A percentile compares a stretch with the other conserved stretches of the same genome.
These are phyloP conservation scores for Jackrogersella multiformis DNA, from an alignment of 495 filamentous ascomycete species.

Conservation along the genomic window DNA sequence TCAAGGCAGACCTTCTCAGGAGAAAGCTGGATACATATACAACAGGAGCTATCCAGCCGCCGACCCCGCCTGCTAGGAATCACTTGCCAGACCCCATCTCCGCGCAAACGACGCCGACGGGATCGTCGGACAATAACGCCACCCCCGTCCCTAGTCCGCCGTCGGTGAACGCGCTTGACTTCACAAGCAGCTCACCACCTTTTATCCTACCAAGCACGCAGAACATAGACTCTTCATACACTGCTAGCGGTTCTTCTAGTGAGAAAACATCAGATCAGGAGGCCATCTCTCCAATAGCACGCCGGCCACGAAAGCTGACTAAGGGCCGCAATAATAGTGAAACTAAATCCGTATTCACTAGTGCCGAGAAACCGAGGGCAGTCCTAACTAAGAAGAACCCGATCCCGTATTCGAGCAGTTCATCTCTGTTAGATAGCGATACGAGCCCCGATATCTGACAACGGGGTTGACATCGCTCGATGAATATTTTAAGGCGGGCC, in stretches of 20 bases:
- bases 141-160: slow-evolving; percentile 23
- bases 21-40: slow-evolving; percentile 76
- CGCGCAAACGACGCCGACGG: slow-evolving; percentile 3
- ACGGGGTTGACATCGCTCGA: neutral
- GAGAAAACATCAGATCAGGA: slow-evolving; percentile 27
- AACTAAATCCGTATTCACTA: neutral
- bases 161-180: slow-evolving; percentile 2
- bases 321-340: slow-evolving; percentile 44
- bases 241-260: slow-evolving; percentile 17
- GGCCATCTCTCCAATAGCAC: slow-evolving; percentile 26
- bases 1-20: slow-evolving; percentile 76
- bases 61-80: slow-evolving; percentile 36
- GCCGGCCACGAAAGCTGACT: slow-evolving; percentile 42
- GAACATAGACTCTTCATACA: slow-evolving; percentile 13
- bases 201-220: slow-evolving; percentile 17
- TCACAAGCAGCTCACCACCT: slow-evolving; percentile 16
- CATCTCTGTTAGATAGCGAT: slow-evolving; percentile 28
- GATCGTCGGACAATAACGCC: slow-evolving; percentile 12
- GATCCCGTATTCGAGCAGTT: slow-evolving; percentile 20
- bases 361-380: slow-evolving; percentile 23
- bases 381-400: slow-evolving; percentile 35
- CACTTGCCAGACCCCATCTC: slow-evolving; percentile 27
- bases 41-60: slow-evolving; percentile 42
- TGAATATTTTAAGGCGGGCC: neutral
- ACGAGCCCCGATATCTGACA: slow-evolving; percentile 12